phyloP scores from a whole-genome alignment of 768 basidiomycete species.

The Boletus sp. region DNA sequence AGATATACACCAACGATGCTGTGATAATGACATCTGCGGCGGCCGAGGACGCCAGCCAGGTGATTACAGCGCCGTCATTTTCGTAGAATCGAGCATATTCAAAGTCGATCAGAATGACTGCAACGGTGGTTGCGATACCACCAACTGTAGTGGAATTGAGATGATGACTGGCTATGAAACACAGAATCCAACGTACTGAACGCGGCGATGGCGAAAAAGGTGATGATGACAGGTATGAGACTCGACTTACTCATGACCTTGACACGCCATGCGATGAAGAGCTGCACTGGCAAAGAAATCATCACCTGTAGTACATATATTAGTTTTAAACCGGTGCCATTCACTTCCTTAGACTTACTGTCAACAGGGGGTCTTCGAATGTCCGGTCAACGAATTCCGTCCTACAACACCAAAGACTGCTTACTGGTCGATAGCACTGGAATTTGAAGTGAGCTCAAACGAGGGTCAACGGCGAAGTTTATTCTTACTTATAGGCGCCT shows the following conservation, averaged over 20 bases:
- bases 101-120: slow-evolving; percentile 26
- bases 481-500: slow-evolving; percentile 1
- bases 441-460: slow-evolving; percentile 17
- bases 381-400: background rate
- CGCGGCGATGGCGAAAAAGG: slow-evolving; percentile 1
- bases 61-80: slow-evolving; percentile 32
- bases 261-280: slow-evolving; percentile 47
- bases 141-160: slow-evolving; percentile 23
- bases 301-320: slow-evolving; percentile 34
- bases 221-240: slow-evolving; percentile 26
- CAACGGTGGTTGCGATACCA: slow-evolving; percentile 33
- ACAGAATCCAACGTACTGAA: slow-evolving; percentile 4
- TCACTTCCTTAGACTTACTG: slow-evolving; percentile 27
- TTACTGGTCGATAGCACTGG: slow-evolving; percentile 15
- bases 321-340: background rate
- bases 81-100: slow-evolving; percentile 33
- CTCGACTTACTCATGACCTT: slow-evolving; percentile 33
- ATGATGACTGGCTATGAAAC: background rate
- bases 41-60: slow-evolving; percentile 43
- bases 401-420: background rate
- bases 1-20: slow-evolving; percentile 38
- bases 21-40: slow-evolving; percentile 44
- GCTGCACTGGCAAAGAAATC: slow-evolving; percentile 42
- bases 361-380: slow-evolving; percentile 41
- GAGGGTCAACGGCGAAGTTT: background rate